phyloP scores from a whole-genome alignment of 2,329 filamentous ascomycete species.

The Fusarium sp. region DNA sequence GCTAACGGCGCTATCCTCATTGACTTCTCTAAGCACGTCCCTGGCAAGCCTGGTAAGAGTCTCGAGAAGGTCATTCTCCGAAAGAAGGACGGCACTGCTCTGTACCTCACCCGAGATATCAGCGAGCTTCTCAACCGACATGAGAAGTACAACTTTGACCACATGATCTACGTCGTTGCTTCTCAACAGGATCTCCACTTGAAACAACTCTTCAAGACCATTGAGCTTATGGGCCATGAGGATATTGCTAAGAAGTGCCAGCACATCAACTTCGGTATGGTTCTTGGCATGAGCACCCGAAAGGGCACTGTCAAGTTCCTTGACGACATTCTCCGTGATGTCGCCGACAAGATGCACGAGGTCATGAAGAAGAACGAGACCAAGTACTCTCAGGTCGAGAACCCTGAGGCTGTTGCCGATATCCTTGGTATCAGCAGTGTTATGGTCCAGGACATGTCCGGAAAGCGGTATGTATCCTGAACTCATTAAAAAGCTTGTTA shows the following conservation, averaged over 20 bases:
- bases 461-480: constrained; percentile 74
- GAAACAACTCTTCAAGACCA: constrained; percentile 79
- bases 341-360: constrained; percentile 96
- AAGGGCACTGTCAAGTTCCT: constrained; percentile 80
- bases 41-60: constrained; percentile 73
- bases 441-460: constrained; percentile 98
- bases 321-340: constrained; percentile 63
- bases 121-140: constrained; percentile 75
- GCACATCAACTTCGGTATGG: constrained; percentile 81
- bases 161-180: constrained; percentile 84
- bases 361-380: constrained; percentile 90
- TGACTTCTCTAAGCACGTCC: constrained; percentile 74
- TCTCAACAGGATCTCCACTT: constrained; percentile 78
- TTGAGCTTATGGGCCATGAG: constrained; percentile 75
- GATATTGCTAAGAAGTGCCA: constrained; percentile 75
- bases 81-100: constrained; percentile 78
- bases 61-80: constrained; percentile 77
- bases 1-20: constrained; percentile 78
- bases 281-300: constrained; percentile 75
- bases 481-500: accelerated
- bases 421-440: constrained; percentile 91
- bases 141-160: constrained; percentile 73
- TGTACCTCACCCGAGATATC: constrained; percentile 83
- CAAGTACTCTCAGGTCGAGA: constrained; percentile 90
- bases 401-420: constrained; percentile 85